phyloP scores from a whole-genome alignment of 106 monocot species.

The Chionographis japonica region DNA sequence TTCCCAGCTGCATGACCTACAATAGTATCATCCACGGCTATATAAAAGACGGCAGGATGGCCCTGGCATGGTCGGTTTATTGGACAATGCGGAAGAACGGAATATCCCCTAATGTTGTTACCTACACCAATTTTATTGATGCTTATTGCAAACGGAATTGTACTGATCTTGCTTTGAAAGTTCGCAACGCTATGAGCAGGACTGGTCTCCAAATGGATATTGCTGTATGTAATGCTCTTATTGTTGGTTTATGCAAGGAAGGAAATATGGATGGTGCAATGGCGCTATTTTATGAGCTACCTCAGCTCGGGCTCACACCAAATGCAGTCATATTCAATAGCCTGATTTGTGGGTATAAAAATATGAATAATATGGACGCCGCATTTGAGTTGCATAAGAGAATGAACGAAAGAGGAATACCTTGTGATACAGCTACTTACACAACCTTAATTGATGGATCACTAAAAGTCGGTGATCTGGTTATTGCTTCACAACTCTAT shows the following conservation, averaged over 20 bases:
- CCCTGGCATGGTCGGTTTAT: slow-evolving; percentile 29
- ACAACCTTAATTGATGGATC: slow-evolving; percentile 75
- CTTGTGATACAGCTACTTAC: slow-evolving; percentile 55
- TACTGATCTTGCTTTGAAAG: slow-evolving; percentile 53
- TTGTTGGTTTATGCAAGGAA: slow-evolving; percentile 49
- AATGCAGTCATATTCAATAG: slow-evolving; percentile 44
- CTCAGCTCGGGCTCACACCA: slow-evolving; percentile 38
- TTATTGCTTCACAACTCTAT: slow-evolving; percentile 43
- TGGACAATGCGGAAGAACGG: slow-evolving; percentile 46
- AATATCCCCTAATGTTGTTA: slow-evolving; percentile 46
- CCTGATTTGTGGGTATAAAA: slow-evolving; percentile 61
- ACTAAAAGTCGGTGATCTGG: slow-evolving; percentile 43
- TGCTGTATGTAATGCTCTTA: slow-evolving; percentile 41
- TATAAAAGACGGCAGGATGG: slow-evolving; percentile 45
- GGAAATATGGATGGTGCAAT: slow-evolving; percentile 56
- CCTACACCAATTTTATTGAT: slow-evolving; percentile 63
- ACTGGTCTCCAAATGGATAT: slow-evolving; percentile 38
- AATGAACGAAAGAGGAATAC: slow-evolving; percentile 48
- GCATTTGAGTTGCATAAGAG: slow-evolving; percentile 36
- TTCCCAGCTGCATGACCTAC: slow-evolving; percentile 48
- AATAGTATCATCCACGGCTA: slow-evolving; percentile 67
- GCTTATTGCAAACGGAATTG: slow-evolving; percentile 54
- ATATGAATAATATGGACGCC: slow-evolving; percentile 43
- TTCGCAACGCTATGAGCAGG: slow-evolving; percentile 44
- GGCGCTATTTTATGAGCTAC: slow-evolving; percentile 39